These are phyloP conservation scores for Vachellia pachyceras DNA, from an alignment of 306 rosid genomes.

Conservation along the genomic window DNA sequence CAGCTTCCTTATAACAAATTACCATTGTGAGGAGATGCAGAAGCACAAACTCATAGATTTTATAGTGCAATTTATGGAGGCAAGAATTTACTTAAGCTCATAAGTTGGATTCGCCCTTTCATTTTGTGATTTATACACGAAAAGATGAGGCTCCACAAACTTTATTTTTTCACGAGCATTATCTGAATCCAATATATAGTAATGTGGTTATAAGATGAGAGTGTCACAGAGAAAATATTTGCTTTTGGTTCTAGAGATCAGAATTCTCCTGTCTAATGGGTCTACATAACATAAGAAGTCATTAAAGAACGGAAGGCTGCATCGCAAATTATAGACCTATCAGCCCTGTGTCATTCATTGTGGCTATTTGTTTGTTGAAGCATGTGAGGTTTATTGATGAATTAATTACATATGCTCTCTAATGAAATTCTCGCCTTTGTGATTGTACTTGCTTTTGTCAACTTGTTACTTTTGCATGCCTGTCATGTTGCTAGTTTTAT, in stretches of 20 bases:
- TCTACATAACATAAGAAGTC: not conserved
- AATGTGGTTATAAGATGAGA: constrained; percentile 8
- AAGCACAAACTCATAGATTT: constrained; percentile 96
- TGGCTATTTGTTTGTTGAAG: not conserved
- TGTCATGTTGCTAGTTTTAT: constrained; percentile 6
- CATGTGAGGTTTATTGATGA: not conserved
- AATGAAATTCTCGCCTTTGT: not conserved
- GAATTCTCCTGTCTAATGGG: constrained; percentile 17
- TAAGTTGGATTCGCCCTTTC: constrained; percentile 31
- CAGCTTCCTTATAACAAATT: constrained; percentile 95
- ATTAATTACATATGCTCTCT: not conserved
- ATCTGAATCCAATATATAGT: constrained; percentile 22
- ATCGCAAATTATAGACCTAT: not conserved
- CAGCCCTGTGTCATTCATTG: constrained; percentile 1
- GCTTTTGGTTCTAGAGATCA: constrained; percentile 19
- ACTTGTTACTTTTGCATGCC: not conserved
- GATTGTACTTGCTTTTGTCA: not conserved
- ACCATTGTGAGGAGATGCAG: constrained; percentile 97
- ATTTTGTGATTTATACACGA: not conserved
- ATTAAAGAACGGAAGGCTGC: not conserved
- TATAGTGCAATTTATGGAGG: constrained; percentile 99
- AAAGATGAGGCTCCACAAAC: not conserved
- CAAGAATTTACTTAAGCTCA: constrained; percentile 51
- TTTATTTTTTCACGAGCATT: constrained; percentile 11
- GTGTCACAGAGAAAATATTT: constrained; percentile 6